Conservation (phyloP, 352 stramenopile species). For the Phytophthora agathidicida region DNA sequence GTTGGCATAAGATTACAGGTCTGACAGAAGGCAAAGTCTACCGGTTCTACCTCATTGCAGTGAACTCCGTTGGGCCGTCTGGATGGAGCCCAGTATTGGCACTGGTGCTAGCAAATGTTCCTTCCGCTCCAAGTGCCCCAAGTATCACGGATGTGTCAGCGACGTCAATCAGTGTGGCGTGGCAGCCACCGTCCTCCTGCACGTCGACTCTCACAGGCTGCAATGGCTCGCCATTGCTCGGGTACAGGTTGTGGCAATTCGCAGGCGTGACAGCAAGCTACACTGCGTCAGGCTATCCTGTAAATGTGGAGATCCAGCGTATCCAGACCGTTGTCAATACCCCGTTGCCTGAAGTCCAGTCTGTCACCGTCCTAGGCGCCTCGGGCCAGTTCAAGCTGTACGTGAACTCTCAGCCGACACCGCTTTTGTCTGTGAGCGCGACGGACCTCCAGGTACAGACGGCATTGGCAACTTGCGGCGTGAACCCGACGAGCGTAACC, state of each 20-base stretch:
- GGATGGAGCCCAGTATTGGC: constrained; percentile 87
- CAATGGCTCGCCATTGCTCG: constrained; percentile 81
- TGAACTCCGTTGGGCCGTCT: constrained; percentile 88
- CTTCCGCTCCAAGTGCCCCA: constrained; percentile 53
- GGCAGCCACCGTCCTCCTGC: constrained; percentile 66
- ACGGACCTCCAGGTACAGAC: constrained; percentile 49
- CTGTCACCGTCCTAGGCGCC: constrained; percentile 63
- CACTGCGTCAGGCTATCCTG: constrained; percentile 78
- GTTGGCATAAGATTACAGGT: constrained; percentile 45
- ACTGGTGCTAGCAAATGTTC: constrained; percentile 86
- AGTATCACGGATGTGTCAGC: constrained; percentile 65
- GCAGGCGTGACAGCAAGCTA: constrained; percentile 71
- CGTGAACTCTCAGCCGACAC: constrained; percentile 61
- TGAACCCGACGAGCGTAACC: constrained; percentile 60
- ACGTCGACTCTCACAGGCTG: constrained; percentile 79
- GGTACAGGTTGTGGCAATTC: constrained; percentile 96
- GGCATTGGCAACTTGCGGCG: constrained; percentile 58
- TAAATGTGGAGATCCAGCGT: constrained; percentile 89
- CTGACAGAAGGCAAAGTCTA: constrained; percentile 90
- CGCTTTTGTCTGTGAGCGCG: constrained; percentile 51
- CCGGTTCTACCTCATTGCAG: constrained; percentile 91
- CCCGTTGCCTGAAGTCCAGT: constrained; percentile 75
- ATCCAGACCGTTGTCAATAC: constrained; percentile 80
- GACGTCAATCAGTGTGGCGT: constrained; percentile 71
- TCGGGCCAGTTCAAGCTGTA: constrained; percentile 79